A percentile compares a stretch with the other conserved stretches of the same genome.
Conservation (phyloP, 495 filamentous ascomycete genomes). For the Aspergillus hancockii region DNA sequence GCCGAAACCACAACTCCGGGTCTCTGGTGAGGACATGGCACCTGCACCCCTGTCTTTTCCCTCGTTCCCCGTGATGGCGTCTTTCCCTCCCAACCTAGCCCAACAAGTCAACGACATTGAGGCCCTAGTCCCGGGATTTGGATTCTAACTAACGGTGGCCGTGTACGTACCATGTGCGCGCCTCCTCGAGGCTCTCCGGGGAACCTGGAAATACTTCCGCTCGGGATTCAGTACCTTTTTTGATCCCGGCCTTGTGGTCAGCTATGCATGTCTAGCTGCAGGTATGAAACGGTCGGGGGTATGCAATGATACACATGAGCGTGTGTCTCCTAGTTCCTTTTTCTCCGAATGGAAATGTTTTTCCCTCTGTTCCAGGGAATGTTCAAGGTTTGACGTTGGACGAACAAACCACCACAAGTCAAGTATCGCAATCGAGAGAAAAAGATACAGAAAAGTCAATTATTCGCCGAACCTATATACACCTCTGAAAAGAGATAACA, state of each 20-base stretch:
- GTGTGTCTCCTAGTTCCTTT: background rate
- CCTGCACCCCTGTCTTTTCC: background rate
- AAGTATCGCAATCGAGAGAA: too few relatives aligned
- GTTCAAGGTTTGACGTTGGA: background rate
- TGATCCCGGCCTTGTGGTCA: background rate
- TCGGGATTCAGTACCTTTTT: background rate
- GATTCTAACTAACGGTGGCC: background rate
- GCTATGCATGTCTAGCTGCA: background rate
- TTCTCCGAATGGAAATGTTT: background rate
- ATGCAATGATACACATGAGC: background rate
- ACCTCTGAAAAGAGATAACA: background rate
- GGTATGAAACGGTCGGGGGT: background rate
- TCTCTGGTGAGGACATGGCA: background rate
- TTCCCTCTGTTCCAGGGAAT: background rate
- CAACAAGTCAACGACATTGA: background rate
- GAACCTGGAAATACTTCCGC: background rate
- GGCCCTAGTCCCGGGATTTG: background rate
- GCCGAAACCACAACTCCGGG: background rate
- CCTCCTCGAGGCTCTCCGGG: slow-evolving; percentile 1
- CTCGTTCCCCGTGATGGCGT: background rate
- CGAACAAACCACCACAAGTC: background rate
- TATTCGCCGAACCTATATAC: too few relatives aligned
- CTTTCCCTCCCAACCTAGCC: background rate
- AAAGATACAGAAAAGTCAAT: too few relatives aligned
- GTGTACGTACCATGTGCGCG: background rate